Percentiles rank a stretch among this genome's conserved stretches.
These are phyloP conservation scores for Phyllosticta capitalensis DNA, from an alignment of 2,329 filamentous ascomycete species.

Conservation along the genomic window DNA sequence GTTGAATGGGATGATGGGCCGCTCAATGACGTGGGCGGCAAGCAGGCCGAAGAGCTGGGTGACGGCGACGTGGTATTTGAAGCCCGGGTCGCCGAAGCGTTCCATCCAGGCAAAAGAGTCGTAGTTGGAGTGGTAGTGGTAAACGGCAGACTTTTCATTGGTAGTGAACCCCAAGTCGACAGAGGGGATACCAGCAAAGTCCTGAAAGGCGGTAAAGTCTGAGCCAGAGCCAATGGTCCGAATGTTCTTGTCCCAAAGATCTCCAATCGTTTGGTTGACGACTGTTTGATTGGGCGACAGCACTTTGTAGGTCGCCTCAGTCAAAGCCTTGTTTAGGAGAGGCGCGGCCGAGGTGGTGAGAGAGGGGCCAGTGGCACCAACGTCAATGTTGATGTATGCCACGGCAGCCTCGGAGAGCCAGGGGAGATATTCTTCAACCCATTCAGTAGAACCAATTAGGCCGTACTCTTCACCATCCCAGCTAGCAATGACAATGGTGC, in stretches of 20 bases:
- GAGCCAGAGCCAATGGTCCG: constrained; percentile 45
- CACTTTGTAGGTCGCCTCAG: constrained; percentile 45
- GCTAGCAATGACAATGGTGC: constrained; percentile 79
- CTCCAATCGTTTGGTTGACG: constrained; percentile 58
- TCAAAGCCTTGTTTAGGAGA: constrained; percentile 62
- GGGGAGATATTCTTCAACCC: constrained; percentile 81
- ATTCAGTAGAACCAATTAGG: constrained; percentile 78
- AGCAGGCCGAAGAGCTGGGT: constrained; percentile 38
- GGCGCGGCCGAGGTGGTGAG: constrained; percentile 62
- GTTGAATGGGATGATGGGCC: constrained; percentile 38
- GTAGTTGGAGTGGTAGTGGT: constrained; percentile 77
- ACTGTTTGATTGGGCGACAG: constrained; percentile 59
- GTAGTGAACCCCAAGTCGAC: constrained; percentile 39
- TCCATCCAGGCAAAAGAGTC: constrained; percentile 81
- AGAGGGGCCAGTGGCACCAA: constrained; percentile 55
- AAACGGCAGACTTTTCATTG: constrained; percentile 40
- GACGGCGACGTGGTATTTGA: constrained; percentile 47
- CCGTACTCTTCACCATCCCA: constrained; percentile 71
- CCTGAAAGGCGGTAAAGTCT: constrained; percentile 45
- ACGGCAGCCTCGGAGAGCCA: constrained; percentile 67
- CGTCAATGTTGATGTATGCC: constrained; percentile 80
- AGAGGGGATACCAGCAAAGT: constrained; percentile 41
- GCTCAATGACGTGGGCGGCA: constrained; percentile 37
- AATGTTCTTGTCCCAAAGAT: constrained; percentile 49
- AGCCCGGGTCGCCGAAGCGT: constrained; percentile 58